Base-by-base conservation (phyloP, 345 rosid species). In the Eucalyptus brandiana region DNA sequence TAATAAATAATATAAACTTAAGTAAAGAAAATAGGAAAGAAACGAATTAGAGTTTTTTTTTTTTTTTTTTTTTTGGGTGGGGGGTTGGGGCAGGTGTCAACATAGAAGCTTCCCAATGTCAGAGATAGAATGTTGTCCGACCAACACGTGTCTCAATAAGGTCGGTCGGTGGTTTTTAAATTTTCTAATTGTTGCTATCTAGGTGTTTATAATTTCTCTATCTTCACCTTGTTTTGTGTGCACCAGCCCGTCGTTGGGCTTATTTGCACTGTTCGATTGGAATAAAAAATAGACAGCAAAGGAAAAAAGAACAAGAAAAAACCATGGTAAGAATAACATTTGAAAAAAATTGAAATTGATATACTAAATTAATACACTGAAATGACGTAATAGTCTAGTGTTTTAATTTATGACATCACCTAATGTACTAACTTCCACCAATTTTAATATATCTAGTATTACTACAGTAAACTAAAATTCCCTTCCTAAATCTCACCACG, bases 141-240 rank as follows among this genome's bases (percentile, higher is more conserved):
- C 94, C 93, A 93, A 93, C 94, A 93, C 93, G 94, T 94, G 96
- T 93, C 92, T 92, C 94, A 53, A 93, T 89, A 92, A 86, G 40
- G 6, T 88, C 91, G 92, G 92, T 92, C 92, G 86, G 58, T 53
- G 86, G 42, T 76, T 76, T 19, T 37, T 7, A 24, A 56, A 40
- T 40, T 76, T 40, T 37, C 34, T 21, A n/a, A 86, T 30, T 30
- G 87, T 17, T 30, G 87, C 32, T 48, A 28, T 34, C 44, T 34
- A 72, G 7, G 6, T 34, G 26, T 18, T 9, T 37, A 72, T 72
- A n/a, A 65, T 65, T 28, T 65, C 76, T 65, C 40, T 19, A 72
- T 19, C 12, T 18, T 37, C 81, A 18, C 44, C 81, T 69, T 5
- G 44, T 34, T 69, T 18, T 19, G 40, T 34, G 81, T 18, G 81